These are phyloP conservation scores for Sporothrix variecibatus DNA, from an alignment of 2,329 filamentous ascomycete species.

Conservation along the genomic window DNA sequence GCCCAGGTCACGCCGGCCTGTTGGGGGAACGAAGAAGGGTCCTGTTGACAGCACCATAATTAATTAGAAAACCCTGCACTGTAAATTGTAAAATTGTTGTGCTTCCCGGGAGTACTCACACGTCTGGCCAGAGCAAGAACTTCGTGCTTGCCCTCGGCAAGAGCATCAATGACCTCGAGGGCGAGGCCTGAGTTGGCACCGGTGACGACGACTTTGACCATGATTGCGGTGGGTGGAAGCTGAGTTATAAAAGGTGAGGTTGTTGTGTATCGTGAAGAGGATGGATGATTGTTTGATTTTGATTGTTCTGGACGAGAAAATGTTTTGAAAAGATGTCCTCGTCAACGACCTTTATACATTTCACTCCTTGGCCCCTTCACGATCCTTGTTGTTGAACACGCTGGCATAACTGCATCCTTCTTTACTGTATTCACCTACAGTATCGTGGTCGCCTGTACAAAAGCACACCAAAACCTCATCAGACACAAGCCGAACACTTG, in stretches of 20 bases:
- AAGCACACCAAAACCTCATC: background rate
- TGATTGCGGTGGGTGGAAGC: background rate
- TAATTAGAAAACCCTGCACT: background rate
- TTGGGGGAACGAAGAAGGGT: conserved; percentile 17
- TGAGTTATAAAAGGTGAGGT: background rate
- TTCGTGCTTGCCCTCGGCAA: conserved; percentile 22
- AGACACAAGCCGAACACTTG: background rate
- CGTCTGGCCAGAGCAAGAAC: conserved; percentile 18
- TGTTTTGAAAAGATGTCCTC: background rate
- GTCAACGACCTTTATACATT: background rate
- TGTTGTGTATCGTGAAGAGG: background rate
- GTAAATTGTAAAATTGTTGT: too few relatives aligned
- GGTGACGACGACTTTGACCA: conserved; percentile 24
- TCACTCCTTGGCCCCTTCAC: background rate
- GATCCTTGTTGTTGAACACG: background rate
- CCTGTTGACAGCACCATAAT: background rate
- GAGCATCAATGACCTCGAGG: conserved; percentile 25
- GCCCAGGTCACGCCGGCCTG: conserved; percentile 19
- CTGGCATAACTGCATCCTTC: background rate
- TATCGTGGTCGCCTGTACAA: background rate
- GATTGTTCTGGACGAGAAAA: background rate
- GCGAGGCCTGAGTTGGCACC: conserved; percentile 24
- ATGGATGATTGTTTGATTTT: background rate
- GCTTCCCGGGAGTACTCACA: background rate
- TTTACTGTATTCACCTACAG: background rate